Conservation (phyloP, 163 green algal species). For the Smithsoniella earleae region DNA sequence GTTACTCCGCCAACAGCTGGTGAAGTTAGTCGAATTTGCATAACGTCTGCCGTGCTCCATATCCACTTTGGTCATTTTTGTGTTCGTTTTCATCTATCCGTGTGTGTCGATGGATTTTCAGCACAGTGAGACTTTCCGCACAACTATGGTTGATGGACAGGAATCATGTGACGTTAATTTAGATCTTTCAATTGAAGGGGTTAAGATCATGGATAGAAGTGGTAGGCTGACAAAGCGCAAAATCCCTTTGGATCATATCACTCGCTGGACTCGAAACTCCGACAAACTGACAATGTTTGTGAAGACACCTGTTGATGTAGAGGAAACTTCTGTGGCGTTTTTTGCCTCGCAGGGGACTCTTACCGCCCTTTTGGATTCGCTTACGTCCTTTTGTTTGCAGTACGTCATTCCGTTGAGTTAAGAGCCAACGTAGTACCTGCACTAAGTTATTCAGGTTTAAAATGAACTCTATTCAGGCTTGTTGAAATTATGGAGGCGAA, state of each 20-base stretch:
- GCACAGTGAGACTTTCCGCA: constrained; percentile 16
- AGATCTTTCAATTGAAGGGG: constrained; percentile 25
- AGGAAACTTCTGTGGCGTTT: constrained; percentile 69
- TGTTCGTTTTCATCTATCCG: too few relatives aligned
- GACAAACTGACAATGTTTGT: constrained; percentile 30
- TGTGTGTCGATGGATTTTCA: constrained; percentile 6
- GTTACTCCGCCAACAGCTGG: too few relatives aligned
- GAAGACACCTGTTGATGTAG: constrained; percentile 62
- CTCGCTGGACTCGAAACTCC: constrained; percentile 21
- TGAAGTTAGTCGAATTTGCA: too few relatives aligned
- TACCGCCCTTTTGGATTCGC: constrained; percentile 66
- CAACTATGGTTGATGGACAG: not conserved
- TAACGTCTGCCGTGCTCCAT: too few relatives aligned
- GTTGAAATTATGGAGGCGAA: constrained; percentile 68
- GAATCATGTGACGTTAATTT: constrained; percentile 1
- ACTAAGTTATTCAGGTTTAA: not conserved
- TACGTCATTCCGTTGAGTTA: constrained; percentile 41
- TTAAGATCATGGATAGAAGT: constrained; percentile 6
- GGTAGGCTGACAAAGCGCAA: constrained; percentile 26
- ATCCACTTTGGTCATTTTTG: too few relatives aligned
- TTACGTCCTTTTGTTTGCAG: constrained; percentile 86
- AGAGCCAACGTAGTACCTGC: not conserved
- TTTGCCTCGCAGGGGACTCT: constrained; percentile 56
- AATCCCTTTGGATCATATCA: constrained; percentile 25
- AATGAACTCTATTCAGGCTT: constrained; percentile 44